Percentiles rank a stretch among this genome's conserved stretches.
phyloP scores from a whole-genome alignment of 2,329 filamentous ascomycete species.

The Neophaeococcomyces mojaviensis region DNA sequence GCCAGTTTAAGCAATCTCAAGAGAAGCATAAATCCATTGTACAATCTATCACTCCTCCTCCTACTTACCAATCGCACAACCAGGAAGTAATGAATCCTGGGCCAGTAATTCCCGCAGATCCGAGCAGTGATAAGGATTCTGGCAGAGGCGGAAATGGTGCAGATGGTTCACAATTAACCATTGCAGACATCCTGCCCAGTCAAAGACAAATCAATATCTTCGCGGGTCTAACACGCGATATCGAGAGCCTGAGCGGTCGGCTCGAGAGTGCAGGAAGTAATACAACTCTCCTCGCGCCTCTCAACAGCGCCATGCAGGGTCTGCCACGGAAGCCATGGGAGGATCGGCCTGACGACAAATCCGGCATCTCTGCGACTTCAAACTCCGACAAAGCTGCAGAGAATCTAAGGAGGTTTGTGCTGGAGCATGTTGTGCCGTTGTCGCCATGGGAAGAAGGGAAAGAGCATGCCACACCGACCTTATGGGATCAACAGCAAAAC shows the following conservation, averaged over 20 bases:
- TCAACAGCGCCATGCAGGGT: conserved; percentile 70
- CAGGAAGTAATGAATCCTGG: conserved; percentile 13
- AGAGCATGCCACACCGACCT: conserved; percentile 56
- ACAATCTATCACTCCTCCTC: no score
- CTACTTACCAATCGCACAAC: no score
- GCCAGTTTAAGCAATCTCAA: no score
- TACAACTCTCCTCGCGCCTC: conserved; percentile 78
- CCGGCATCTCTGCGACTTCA: conserved; percentile 47
- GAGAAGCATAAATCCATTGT: no score
- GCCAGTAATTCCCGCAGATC: conserved; percentile 7
- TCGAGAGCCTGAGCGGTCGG: conserved; percentile 59
- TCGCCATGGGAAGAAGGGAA: conserved; percentile 67
- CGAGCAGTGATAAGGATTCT: conserved; percentile 1
- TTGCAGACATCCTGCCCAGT: conserved; percentile 77
- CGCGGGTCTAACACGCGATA: conserved; percentile 69
- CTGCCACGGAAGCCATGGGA: conserved; percentile 85
- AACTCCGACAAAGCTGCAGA: conserved; percentile 62
- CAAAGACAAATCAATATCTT: conserved; percentile 77
- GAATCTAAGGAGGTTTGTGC: conserved; percentile 75
- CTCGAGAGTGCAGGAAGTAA: conserved; percentile 56
- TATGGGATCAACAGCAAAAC: conserved; percentile 27
- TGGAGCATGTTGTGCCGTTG: conserved; percentile 69
- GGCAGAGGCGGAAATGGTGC: conserved; percentile 20
- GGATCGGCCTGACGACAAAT: conserved; percentile 24
- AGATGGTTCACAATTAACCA: conserved; percentile 48